Conservation (phyloP, 257 asterid species). For the Fraxinus anomala region DNA sequence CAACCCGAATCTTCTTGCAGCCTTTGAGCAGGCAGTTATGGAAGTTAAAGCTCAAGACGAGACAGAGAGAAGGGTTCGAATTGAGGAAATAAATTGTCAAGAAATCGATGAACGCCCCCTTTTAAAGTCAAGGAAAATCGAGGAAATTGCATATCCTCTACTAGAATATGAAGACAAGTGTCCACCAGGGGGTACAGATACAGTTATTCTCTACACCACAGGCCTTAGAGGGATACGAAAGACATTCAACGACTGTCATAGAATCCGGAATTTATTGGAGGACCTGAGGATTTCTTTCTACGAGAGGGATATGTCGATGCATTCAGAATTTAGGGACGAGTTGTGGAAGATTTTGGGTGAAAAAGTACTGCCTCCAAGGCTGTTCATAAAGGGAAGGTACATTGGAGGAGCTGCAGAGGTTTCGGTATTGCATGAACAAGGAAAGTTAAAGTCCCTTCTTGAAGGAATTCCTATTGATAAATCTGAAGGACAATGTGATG, state of each 20-base stretch:
- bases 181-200: constrained; percentile 77
- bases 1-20: constrained; percentile 69
- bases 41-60: constrained; percentile 58
- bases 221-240: constrained; percentile 85
- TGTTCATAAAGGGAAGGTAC: constrained; percentile 87
- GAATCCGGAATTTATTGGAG: constrained; percentile 58
- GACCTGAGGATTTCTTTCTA: constrained; percentile 57
- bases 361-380: constrained; percentile 67
- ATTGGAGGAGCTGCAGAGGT: constrained; percentile 95
- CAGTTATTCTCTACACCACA: constrained; percentile 79
- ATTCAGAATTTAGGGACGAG: constrained; percentile 74
- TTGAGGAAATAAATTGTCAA: constrained; percentile 26
- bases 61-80: constrained; percentile 49
- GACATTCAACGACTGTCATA: constrained; percentile 82
- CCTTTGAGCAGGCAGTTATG: constrained; percentile 67
- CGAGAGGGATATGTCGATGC: constrained; percentile 92
- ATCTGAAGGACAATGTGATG: constrained; percentile 59
- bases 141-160: constrained; percentile 42
- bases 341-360: constrained; percentile 62
- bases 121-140: constrained; percentile 45
- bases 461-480: constrained; percentile 62
- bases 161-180: constrained; percentile 60
- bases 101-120: constrained; percentile 53
- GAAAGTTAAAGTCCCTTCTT: constrained; percentile 69
- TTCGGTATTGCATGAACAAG: constrained; percentile 73